A percentile compares a stretch with the other conserved stretches of the same genome.
phyloP scores from a whole-genome alignment of 202 grass and related monocot genomes.

The Panicum virgatum region DNA sequence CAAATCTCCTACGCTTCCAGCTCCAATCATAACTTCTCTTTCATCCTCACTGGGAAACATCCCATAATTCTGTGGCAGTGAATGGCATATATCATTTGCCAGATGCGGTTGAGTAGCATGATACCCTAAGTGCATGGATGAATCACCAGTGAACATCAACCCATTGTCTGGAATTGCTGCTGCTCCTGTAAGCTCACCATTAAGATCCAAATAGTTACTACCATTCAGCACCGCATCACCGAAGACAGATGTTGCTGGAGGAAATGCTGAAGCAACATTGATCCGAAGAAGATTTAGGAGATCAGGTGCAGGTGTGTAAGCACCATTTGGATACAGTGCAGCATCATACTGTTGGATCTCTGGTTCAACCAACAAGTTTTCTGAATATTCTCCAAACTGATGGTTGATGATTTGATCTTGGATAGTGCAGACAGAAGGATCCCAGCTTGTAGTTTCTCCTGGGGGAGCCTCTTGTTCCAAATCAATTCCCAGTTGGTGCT shows the following conservation, averaged over 20 bases:
- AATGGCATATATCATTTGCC: conserved; percentile 61
- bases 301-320: conserved; percentile 55
- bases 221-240: conserved; percentile 20
- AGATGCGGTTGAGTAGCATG: conserved; percentile 55
- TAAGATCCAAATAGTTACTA: conserved; percentile 58
- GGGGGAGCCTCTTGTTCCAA: conserved; percentile 45
- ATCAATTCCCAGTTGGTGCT: conserved; percentile 53
- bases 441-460: conserved; percentile 58
- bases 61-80: conserved; percentile 70
- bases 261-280: conserved; percentile 41
- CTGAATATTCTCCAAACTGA: conserved; percentile 44
- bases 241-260: conserved; percentile 29
- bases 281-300: conserved; percentile 71
- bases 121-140: conserved; percentile 41
- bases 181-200: conserved; percentile 54
- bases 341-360: conserved; percentile 55
- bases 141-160: conserved; percentile 50
- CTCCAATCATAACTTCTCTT: conserved; percentile 55
- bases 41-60: conserved; percentile 66
- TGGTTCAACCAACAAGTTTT: conserved; percentile 43
- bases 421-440: conserved; percentile 44
- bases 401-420: conserved; percentile 49
- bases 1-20: conserved; percentile 46
- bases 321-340: conserved; percentile 37
- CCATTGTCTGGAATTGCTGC: conserved; percentile 50